Percentiles rank a stretch among this genome's conserved stretches.
These are phyloP conservation scores for Xylaria sp. DNA, from an alignment of 2,329 filamentous ascomycete species.

Conservation along the genomic window DNA sequence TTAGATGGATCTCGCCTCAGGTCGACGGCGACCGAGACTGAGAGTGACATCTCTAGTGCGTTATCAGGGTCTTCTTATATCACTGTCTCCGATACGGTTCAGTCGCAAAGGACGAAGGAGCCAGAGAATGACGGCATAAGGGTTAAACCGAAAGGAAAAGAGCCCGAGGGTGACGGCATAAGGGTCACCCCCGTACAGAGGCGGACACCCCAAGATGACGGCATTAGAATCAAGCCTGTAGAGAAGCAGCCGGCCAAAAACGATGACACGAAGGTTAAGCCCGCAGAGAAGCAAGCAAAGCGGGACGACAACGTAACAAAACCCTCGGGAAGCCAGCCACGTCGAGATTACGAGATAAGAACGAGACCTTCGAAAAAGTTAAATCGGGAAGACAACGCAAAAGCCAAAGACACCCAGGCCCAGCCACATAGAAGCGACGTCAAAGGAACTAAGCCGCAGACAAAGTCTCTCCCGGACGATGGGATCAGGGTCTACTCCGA, in stretches of 20 bases:
- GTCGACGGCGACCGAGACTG: conserved; percentile 26
- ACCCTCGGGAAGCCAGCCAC: background rate
- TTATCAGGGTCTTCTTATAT: conserved; percentile 32
- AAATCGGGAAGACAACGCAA: background rate
- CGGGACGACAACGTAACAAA: background rate
- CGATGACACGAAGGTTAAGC: conserved; percentile 42
- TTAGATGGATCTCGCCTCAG: conserved; percentile 47
- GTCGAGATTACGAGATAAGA: conserved; percentile 41
- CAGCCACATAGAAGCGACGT: conserved; percentile 32
- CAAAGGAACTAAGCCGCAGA: conserved; percentile 32
- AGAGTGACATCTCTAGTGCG: conserved; percentile 23
- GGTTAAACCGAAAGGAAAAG: conserved; percentile 11
- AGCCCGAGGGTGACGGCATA: conserved; percentile 37
- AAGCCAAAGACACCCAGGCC: conserved; percentile 11
- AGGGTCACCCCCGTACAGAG: conserved; percentile 12
- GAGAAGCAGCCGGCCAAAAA: conserved; percentile 15
- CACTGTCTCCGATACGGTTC: conserved; percentile 3
- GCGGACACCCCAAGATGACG: conserved; percentile 31
- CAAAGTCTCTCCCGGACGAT: conserved; percentile 36
- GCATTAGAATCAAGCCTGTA: conserved; percentile 33
- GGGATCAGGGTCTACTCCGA: conserved; percentile 39
- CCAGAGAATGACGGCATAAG: conserved; percentile 28
- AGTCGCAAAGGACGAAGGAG: conserved; percentile 35
- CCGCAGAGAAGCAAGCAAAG: conserved; percentile 7
- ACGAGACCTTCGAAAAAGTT: background rate